Evolutionary conservation across 306 rosid genomes (phyloP).

Genomic region (Gillenia trifoliata): DNA sequence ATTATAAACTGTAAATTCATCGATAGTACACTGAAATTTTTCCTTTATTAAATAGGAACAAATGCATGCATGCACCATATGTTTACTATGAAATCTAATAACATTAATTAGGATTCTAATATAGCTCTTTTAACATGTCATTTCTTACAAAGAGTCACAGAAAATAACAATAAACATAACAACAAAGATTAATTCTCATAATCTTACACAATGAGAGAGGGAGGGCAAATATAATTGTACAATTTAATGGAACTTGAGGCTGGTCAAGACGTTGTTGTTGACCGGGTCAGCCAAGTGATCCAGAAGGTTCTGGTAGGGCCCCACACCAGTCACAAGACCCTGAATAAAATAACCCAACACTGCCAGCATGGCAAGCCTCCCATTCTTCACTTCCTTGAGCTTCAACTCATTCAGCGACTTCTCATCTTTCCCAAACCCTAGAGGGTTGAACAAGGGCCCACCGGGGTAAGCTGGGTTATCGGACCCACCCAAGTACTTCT

Average conservation of each 20-base stretch:
- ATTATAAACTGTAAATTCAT: no score
- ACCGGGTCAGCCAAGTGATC: slow-evolving; percentile 91
- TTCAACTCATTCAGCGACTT: slow-evolving; percentile 77
- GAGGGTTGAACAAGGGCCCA: slow-evolving; percentile 89
- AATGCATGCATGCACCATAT: no score
- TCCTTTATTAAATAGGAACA: no score
- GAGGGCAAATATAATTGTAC: not conserved
- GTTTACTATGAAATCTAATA: not conserved
- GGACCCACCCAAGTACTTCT: slow-evolving; percentile 74
- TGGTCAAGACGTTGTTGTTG: slow-evolving; percentile 85
- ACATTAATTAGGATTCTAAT: not conserved
- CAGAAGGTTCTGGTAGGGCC: slow-evolving; percentile 86
- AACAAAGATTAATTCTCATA: slow-evolving; percentile 11
- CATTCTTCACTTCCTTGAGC: slow-evolving; percentile 93
- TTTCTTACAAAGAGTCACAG: slow-evolving; percentile 25
- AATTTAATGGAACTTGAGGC: slow-evolving; percentile 75
- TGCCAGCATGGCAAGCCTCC: slow-evolving; percentile 95
- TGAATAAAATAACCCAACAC: slow-evolving; percentile 81
- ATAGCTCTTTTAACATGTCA: slow-evolving; percentile 28
- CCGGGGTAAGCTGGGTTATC: slow-evolving; percentile 88
- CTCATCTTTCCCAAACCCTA: slow-evolving; percentile 91
- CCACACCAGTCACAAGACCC: slow-evolving; percentile 83
- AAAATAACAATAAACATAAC: not conserved
- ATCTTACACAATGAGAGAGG: slow-evolving; percentile 23
- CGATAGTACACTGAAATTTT: no score